Base-by-base conservation (phyloP, 441 rosid species). In the Raphanus hybrid region DNA sequence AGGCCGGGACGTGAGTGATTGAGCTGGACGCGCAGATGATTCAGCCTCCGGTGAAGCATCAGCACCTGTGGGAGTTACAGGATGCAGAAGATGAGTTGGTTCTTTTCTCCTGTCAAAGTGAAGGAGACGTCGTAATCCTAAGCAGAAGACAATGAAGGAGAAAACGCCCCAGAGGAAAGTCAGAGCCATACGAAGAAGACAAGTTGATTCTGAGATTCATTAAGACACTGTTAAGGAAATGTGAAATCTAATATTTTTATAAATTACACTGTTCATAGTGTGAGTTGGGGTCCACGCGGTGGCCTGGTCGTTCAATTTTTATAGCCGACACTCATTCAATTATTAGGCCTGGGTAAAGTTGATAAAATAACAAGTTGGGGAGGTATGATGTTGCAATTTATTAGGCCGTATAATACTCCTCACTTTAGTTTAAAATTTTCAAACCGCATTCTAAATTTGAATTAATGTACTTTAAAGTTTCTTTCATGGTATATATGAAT, bases 121-220 rank as follows among this genome's bases (percentile, higher is more conserved):
- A 55, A 64, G 20, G 54, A 71, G 67, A 34, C 80, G 72, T 32
- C 41, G 39, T 29, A 71, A 10, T 16, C 62, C 62, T 0, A 71
- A 71, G 55, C 1, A 71, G 23, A 77, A 1, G 72, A 54, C 32
- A 4, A 71, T 45, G 32, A 64, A n/a, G 12, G 27, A 45, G 45
- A 23, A 43, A 57, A 70, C 5, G 37, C 2, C 2, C 23, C 10
- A 37, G 58, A 69, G 8, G 1, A 63, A 11, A 10, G 63, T 7
- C 34, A 59, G 7, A 67, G 67, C 76, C 67, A 54, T 75, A 34
- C 55, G 5, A 20, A 55, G 20, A 63, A 60, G 61, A 48, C 0
- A 27, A 8, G 1, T 34, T 14, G 59, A 6, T 45, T 18, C 9
- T 4, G 43, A 29, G 61, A 50, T 6, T 14, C 16, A 10, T 66